phyloP scores from a whole-genome alignment of 768 basidiomycete species.

The Amanita pseudoporphyria region DNA sequence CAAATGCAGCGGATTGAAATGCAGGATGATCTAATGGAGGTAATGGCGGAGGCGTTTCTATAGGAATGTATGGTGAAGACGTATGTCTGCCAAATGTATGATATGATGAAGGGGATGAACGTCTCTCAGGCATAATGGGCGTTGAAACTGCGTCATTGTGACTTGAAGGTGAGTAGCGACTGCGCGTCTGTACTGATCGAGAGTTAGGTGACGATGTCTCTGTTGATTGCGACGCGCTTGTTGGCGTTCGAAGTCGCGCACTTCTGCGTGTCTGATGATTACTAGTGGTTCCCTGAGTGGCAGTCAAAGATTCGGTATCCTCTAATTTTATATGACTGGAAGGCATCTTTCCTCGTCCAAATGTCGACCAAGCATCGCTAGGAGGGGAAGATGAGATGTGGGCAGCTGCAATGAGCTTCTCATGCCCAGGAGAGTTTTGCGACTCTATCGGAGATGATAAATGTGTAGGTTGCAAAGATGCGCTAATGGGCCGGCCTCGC shows the following conservation, averaged over 20 bases:
- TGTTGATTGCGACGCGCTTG: conserved; percentile 1
- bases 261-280: not conserved
- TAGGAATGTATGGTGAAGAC: conserved; percentile 18
- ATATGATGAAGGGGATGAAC: conserved; percentile 19
- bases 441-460: not conserved
- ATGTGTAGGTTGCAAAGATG: not conserved
- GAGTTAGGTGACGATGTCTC: conserved; percentile 1
- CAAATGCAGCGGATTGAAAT: conserved; percentile 12
- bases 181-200: conserved; percentile 1
- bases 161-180: conserved; percentile 3
- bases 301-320: not conserved
- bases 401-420: not conserved
- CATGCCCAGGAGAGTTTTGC: not conserved
- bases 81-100: conserved; percentile 19
- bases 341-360: not conserved
- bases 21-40: conserved; percentile 44
- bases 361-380: conserved; percentile 5
- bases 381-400: not conserved
- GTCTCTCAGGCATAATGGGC: conserved; percentile 24
- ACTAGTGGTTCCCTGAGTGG: no score
- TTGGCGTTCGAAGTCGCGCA: conserved; percentile 1
- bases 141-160: conserved; percentile 17
- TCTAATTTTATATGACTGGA: not conserved
- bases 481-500: not conserved
- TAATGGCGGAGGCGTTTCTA: conserved; percentile 37